Base-by-base conservation (phyloP, 208 protist genomes). In the Trypanosoma melophagium region DNA sequence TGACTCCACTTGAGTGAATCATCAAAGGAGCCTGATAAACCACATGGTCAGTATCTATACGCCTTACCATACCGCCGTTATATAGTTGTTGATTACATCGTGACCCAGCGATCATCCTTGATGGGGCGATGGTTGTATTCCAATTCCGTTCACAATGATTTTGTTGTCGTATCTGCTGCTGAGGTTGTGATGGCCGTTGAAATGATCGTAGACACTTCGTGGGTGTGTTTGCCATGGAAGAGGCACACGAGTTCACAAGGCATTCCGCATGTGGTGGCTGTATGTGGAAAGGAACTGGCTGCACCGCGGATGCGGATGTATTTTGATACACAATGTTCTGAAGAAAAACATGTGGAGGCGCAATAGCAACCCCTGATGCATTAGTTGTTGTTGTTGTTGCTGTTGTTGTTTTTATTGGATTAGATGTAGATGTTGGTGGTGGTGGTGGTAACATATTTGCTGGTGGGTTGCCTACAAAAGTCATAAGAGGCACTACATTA, bases 401-500 rank as follows among this genome's bases (percentile, higher is more conserved):
- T n/a, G 9, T 47, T 47, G 42, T 14, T 35, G 28, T 5, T 35
- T 1, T 10, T 47, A 10, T 8, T 47, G 16, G 1, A 16, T 64
- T 65, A 69, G 64, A 61, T 28, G n/a, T n/a, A n/a, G n/a, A n/a
- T n/a, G n/a, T 77, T 45, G 42, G 74, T 54, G 41, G 25, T 58
- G 19, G 53, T 60, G 40, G 22, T 49, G 68, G n/a, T 41, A 71
- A 31, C 52, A 60, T 35, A 47, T 63, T 54, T 54, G 31, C 49
- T 38, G 16, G 24, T 57, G 52, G 13, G 19, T 45, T 64, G 7
- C 25, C 24, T 25, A 55, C 60, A 19, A 66, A 16, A 42, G 31
- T 49, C 24, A 60, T 19, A 3, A 64, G 3, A 41, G 63, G 53
- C 31, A 69, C 10, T 19, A 31, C 35, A 31, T 59, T 47, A 45